Evolutionary conservation across 2,329 filamentous ascomycete genomes (phyloP).

Genomic region (Diaporthe citrichinensis): DNA sequence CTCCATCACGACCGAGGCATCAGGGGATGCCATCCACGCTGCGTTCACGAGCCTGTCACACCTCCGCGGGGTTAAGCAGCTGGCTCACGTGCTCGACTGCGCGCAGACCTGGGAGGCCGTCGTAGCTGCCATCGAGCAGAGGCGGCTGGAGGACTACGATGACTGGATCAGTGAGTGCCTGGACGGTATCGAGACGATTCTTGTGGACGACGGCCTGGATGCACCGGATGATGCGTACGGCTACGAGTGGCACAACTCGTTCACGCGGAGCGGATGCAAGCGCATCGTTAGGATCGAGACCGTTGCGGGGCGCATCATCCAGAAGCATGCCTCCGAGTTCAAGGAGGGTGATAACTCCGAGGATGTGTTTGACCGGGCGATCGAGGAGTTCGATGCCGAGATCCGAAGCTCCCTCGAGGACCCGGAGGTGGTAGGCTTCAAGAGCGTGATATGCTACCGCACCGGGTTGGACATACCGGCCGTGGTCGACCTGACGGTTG

Average conservation of each 20-base stretch:
- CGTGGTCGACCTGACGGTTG: slow-evolving; percentile 58
- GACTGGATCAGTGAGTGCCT: slow-evolving; percentile 75
- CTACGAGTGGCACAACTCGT: slow-evolving; percentile 76
- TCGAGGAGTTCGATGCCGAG: slow-evolving; percentile 62
- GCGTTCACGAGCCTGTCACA: slow-evolving; percentile 76
- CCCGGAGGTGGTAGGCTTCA: slow-evolving; percentile 81
- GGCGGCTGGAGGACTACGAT: slow-evolving; percentile 62
- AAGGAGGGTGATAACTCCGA: slow-evolving; percentile 56
- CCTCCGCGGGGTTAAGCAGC: slow-evolving; percentile 77
- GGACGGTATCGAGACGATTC: slow-evolving; percentile 77
- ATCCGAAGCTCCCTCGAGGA: slow-evolving; percentile 74
- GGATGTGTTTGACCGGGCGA: slow-evolving; percentile 58
- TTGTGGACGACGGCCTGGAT: slow-evolving; percentile 84
- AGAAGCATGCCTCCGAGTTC: slow-evolving; percentile 55
- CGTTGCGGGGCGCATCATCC: slow-evolving; percentile 74
- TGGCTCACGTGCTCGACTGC: slow-evolving; percentile 75
- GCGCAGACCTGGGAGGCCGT: slow-evolving; percentile 73
- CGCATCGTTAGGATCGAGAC: slow-evolving; percentile 85
- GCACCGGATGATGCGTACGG: slow-evolving; percentile 67
- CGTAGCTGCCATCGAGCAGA: slow-evolving; percentile 58
- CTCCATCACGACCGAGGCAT: slow-evolving; percentile 80
- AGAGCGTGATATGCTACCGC: slow-evolving; percentile 86
- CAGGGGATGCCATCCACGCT: slow-evolving; percentile 75
- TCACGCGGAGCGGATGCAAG: slow-evolving; percentile 74
- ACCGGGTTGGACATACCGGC: slow-evolving; percentile 76